A percentile compares a stretch with the other conserved stretches of the same genome.
Evolutionary conservation across 1,139 yeast species (phyloP).

Genomic region (Saccharomycopsis hybrid): DNA sequence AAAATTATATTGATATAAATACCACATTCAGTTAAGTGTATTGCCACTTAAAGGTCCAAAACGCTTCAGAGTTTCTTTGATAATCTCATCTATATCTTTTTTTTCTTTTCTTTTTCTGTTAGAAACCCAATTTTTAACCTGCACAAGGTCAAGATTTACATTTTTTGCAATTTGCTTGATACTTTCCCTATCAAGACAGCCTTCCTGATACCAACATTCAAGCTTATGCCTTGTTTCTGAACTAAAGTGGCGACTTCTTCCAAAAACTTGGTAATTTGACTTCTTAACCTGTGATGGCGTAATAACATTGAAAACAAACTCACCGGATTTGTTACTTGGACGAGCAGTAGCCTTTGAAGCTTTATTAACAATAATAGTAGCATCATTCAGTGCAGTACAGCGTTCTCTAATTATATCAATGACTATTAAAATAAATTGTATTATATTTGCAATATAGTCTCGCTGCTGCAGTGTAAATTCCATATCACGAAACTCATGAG

Average conservation of each 20-base stretch:
- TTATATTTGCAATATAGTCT: too few relatives aligned
- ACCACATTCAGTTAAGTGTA: too few relatives aligned
- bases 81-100: background rate
- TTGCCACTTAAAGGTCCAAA: background rate
- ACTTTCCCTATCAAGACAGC: background rate
- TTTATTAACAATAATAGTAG: too few relatives aligned
- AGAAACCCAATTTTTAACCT: slow-evolving; percentile 5
- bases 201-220: background rate
- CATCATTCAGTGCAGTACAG: too few relatives aligned
- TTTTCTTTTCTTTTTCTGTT: slow-evolving; percentile 2
- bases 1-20: too few relatives aligned
- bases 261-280: background rate
- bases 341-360: too few relatives aligned
- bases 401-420: too few relatives aligned
- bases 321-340: background rate
- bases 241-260: background rate
- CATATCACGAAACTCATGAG: too few relatives aligned
- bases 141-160: background rate
- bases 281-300: background rate
- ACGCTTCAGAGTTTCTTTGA: background rate
- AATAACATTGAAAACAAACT: background rate
- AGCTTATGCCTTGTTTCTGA: background rate
- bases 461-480: too few relatives aligned
- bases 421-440: too few relatives aligned
- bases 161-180: background rate